phyloP scores from a whole-genome alignment of 495 filamentous ascomycete genomes.

The Wilcoxina mikolae region DNA sequence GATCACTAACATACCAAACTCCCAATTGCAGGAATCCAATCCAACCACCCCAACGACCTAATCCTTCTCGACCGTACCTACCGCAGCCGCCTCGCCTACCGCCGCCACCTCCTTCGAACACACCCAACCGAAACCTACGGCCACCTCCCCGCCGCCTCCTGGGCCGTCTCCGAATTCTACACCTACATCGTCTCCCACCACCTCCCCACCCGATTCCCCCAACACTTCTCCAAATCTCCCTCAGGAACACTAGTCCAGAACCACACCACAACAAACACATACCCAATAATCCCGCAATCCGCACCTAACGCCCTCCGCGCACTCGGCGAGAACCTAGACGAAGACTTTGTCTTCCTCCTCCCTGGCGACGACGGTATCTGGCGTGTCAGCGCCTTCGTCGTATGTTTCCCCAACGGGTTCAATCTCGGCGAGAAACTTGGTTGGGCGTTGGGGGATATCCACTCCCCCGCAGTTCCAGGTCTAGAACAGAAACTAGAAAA shows the following conservation, averaged over 20 bases:
- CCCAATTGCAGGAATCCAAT: conserved; percentile 10
- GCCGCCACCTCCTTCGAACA: conserved; percentile 36
- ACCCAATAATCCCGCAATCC: conserved; percentile 20
- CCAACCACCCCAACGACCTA: conserved; percentile 42
- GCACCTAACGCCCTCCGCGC: conserved; percentile 32
- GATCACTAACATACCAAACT: conserved; percentile 1
- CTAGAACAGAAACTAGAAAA: conserved; percentile 55
- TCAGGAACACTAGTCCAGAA: conserved; percentile 23
- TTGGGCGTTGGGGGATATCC: conserved; percentile 48
- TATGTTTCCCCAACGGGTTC: conserved; percentile 63
- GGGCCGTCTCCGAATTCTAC: conserved; percentile 51
- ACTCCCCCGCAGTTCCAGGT: conserved; percentile 51
- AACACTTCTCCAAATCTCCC: conserved; percentile 38
- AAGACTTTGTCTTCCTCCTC: conserved; percentile 62
- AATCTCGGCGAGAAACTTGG: conserved; percentile 49
- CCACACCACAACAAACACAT: conserved; percentile 20
- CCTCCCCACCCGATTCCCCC: conserved; percentile 51
- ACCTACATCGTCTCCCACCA: conserved; percentile 46
- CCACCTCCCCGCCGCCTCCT: conserved; percentile 31
- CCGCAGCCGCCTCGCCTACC: conserved; percentile 39
- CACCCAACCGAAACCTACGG: conserved; percentile 38
- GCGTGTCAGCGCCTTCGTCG: conserved; percentile 49
- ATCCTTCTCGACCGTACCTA: conserved; percentile 56
- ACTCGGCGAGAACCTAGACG: conserved; percentile 49
- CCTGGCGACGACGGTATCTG: conserved; percentile 41